Base-by-base conservation (phyloP, 345 rosid species). In the Hibiscus tridactylites region DNA sequence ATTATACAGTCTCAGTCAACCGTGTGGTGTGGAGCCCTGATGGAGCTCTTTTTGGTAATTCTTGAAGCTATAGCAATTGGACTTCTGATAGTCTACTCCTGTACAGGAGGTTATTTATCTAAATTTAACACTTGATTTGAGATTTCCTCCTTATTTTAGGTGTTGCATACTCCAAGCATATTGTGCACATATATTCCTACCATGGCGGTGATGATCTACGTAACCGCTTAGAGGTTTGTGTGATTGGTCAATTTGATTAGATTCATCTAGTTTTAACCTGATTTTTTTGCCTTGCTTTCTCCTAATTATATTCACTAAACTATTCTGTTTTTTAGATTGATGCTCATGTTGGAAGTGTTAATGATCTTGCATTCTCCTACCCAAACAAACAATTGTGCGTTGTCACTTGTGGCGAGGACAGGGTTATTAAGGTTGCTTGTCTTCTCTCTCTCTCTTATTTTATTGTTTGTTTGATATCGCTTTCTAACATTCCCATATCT, bases 1-100 rank as follows among this genome's bases (percentile, higher is more conserved):
- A 86, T 77, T 78, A 76, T 71, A 60, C 88, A 61, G 87, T 82
- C 69, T 83, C 92, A 0, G 90, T 90, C 64, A 90, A 92, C 76
- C 89, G 96, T 74, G 98, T 88, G 67, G 82, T 81, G 68, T 92
- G 98, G 98, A 90, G 96, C 77, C 87, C 96, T 19, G 91, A 92
- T 83, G 98, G 98, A 84, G 66, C 74, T 66, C 81, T 87, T 44
- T 90, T 92, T 81, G 96, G 98, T 90, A 84, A 52, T 78, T 68
- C 68, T 53, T 63, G 21, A 19, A n/a, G 56, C 56, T 35, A 28
- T 16, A 64, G 24, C 53, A 47, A 57, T 47, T 71, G 11, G 46
- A 68, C n/a, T 50, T 44, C 24, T 67, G 59, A 61, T 37, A 37
- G 47, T 71, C 13, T 71, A 50, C 42, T 78, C 28, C 61, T 39